Conservation (phyloP, 176 grass and related monocot species). For the Triticum aestivum region DNA sequence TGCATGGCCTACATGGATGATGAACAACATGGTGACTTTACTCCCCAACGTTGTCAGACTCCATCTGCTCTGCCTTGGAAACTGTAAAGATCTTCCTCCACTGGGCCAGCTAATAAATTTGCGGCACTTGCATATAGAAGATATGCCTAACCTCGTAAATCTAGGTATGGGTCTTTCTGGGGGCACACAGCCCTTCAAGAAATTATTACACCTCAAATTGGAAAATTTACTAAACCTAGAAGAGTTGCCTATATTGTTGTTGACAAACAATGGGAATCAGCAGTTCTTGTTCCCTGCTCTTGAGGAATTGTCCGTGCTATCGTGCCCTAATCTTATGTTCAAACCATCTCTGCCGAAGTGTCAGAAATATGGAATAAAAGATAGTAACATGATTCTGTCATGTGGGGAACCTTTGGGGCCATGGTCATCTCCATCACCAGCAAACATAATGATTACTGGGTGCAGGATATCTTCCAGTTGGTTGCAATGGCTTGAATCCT, state of each 20-base stretch:
- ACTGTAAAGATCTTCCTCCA: slow-evolving; percentile 25
- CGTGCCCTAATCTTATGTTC: slow-evolving; percentile 16
- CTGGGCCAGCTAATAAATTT: slow-evolving; percentile 19
- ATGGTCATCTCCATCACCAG: slow-evolving; percentile 13
- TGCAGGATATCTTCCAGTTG: slow-evolving; percentile 8
- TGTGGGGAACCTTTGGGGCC: slow-evolving; percentile 27
- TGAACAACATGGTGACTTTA: not conserved
- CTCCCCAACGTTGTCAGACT: slow-evolving; percentile 34
- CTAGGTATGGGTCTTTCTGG: slow-evolving; percentile 32
- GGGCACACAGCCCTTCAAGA: not conserved
- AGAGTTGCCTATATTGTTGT: not conserved
- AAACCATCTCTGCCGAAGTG: slow-evolving; percentile 20
- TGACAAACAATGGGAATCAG: not conserved
- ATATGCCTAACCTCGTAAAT: slow-evolving; percentile 26
- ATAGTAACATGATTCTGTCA: slow-evolving; percentile 15
- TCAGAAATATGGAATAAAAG: slow-evolving; percentile 20
- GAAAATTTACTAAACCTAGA: slow-evolving; percentile 9
- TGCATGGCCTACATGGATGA: slow-evolving; percentile 32
- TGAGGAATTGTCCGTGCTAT: slow-evolving; percentile 25
- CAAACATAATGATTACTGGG: not conserved
- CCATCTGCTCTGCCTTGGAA: not conserved
- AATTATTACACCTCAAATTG: slow-evolving; percentile 26
- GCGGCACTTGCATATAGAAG: slow-evolving; percentile 22
- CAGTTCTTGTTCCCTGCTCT: slow-evolving; percentile 37
- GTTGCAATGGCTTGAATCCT: slow-evolving; percentile 14